Evolutionary conservation across 257 asterid genomes (phyloP).

Genomic region (Verbena officinalis): DNA sequence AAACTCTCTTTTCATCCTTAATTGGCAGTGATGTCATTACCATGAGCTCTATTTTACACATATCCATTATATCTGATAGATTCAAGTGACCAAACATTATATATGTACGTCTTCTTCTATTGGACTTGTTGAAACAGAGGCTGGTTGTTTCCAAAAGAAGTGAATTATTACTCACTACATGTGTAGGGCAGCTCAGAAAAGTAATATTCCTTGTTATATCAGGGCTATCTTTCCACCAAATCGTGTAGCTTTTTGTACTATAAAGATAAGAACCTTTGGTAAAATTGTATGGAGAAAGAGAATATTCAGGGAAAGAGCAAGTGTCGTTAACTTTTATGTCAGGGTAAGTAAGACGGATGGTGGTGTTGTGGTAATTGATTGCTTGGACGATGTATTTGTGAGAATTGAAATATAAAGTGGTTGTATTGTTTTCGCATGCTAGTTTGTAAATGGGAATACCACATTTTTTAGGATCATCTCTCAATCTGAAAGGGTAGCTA

Average conservation of each 20-base stretch:
- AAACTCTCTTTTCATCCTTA: conserved; percentile 3
- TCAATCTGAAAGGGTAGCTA: conserved; percentile 41
- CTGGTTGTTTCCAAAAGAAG: conserved; percentile 10
- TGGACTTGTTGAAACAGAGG: not conserved
- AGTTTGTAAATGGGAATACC: conserved; percentile 39
- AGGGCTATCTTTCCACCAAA: not conserved
- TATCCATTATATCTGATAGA: conserved; percentile 7
- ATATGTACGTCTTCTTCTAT: not conserved
- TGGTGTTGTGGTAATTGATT: conserved; percentile 33
- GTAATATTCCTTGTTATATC: conserved; percentile 1
- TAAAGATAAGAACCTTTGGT: not conserved
- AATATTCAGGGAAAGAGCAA: not conserved
- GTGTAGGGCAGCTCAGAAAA: conserved; percentile 28
- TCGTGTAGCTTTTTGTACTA: not conserved
- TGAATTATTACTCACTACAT: not conserved
- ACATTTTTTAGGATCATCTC: conserved; percentile 48
- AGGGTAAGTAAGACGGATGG: conserved; percentile 35
- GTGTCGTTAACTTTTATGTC: conserved; percentile 24
- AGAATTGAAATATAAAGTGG: conserved; percentile 26
- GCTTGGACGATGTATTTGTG: conserved; percentile 26
- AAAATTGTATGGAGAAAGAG: not conserved
- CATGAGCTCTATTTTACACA: conserved; percentile 16
- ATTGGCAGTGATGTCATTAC: conserved; percentile 4
- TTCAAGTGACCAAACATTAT: conserved; percentile 20
- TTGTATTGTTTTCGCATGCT: conserved; percentile 34